A percentile compares a stretch with the other conserved stretches of the same genome.
These are phyloP conservation scores for Phycomyces nitens DNA, from an alignment of 192 early-diverging fungal species.

Conservation along the genomic window DNA sequence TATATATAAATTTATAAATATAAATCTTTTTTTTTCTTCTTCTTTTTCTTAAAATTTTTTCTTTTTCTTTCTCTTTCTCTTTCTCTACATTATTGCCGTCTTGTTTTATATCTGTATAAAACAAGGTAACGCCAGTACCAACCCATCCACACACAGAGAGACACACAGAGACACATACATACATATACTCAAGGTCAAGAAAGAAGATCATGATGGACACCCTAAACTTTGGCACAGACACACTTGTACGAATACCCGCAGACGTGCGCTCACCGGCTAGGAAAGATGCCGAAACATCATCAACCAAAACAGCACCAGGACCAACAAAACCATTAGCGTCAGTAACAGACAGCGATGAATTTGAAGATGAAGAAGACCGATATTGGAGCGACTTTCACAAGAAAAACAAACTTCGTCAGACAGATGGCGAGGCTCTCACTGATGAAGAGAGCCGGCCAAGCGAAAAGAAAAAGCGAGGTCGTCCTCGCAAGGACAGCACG, in stretches of 20 bases:
- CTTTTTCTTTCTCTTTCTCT: neutral
- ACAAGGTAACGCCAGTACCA: too few species aligned
- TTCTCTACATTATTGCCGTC: neutral
- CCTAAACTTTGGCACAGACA: neutral
- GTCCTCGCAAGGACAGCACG: neutral
- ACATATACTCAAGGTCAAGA: too few species aligned
- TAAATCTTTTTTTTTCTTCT: neutral
- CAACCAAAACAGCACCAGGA: neutral
- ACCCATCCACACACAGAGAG: too few species aligned
- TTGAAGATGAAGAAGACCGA: neutral
- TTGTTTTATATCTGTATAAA: too few species aligned
- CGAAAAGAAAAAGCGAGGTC: neutral
- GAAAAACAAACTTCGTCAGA: too few species aligned
- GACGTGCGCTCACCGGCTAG: neutral
- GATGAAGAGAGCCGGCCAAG: neutral
- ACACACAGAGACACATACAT: too few species aligned
- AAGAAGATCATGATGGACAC: neutral
- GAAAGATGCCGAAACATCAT: too few species aligned
- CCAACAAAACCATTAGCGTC: neutral
- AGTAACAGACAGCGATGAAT: neutral
- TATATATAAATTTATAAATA: neutral
- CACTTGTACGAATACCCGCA: neutral
- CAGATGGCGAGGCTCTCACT: neutral
- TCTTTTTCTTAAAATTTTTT: neutral
- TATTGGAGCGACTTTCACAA: too few species aligned